A percentile compares a stretch with the other conserved stretches of the same genome.
Conservation (phyloP, 2,329 filamentous ascomycete genomes). For the Thelonectria rubi region DNA sequence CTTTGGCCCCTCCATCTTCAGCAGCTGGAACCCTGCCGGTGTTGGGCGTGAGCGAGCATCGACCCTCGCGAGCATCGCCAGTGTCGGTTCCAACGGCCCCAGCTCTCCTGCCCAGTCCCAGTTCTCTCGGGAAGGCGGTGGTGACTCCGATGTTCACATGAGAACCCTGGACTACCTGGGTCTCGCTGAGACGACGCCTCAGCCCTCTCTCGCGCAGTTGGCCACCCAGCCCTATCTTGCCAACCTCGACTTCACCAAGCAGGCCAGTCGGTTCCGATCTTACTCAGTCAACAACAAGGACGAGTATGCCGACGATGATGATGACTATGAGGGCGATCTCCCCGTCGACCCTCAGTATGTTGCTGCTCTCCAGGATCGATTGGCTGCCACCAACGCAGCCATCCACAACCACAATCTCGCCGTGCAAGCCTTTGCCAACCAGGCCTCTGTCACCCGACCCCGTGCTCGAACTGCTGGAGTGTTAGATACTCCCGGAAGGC, state of each 20-base stretch:
- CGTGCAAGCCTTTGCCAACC: constrained; percentile 89
- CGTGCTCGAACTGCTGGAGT: constrained; percentile 92
- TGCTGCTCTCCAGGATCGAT: constrained; percentile 68
- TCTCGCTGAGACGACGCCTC: constrained; percentile 85
- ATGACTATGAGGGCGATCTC: constrained; percentile 71
- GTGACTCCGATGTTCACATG: constrained; percentile 86
- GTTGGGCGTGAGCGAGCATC: constrained; percentile 80
- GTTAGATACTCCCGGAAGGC: constrained; percentile 77
- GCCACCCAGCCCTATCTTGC: constrained; percentile 75
- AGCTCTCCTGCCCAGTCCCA: constrained; percentile 87
- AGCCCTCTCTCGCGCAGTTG: constrained; percentile 78
- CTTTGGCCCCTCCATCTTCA: constrained; percentile 91
- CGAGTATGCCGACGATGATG: constrained; percentile 90
- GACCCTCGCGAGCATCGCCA: constrained; percentile 83
- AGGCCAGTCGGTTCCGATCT: constrained; percentile 88
- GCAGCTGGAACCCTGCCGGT: constrained; percentile 76
- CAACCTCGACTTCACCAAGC: constrained; percentile 78
- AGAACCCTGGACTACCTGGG: constrained; percentile 96
- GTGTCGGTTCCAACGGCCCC: constrained; percentile 89
- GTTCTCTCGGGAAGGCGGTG: constrained; percentile 84
- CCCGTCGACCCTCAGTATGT: constrained; percentile 67
- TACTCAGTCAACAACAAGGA: constrained; percentile 99
- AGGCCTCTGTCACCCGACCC: constrained; percentile 82
- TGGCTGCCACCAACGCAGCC: constrained; percentile 70
- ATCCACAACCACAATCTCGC: constrained; percentile 94